Base-by-base conservation (phyloP, 495 filamentous ascomycete species). In the Aspergillus leporis region DNA sequence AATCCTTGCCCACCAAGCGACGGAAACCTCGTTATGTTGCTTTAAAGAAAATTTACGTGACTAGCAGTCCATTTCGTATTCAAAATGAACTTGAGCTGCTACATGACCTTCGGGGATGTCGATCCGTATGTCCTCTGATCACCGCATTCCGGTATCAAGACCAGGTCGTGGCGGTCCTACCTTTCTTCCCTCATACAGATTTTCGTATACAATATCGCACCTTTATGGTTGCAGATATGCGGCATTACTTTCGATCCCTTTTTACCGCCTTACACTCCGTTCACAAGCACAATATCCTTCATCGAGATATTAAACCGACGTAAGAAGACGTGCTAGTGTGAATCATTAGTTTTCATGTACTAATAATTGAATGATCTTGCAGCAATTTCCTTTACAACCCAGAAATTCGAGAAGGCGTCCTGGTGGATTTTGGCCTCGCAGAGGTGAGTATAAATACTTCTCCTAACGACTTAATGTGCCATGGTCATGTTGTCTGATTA, bases 281-380 rank as follows among this genome's bases (percentile, higher is more conserved):
- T 10, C 94, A 99, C 71, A 78, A 79, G 36, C 85, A 88, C 65
- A 78, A 82, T 19, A 97, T 99, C 56, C 80, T 99, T 18, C 94
- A 99, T 70, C 88, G 94, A 54, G 94, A 99, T 71, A 97, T 99
- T 70, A 99, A 99, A 71, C 94, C 94, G n/a, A 99, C 94, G 78
- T 84, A 68, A 69, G 79, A 23, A 56, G 3, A 10, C n/a, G 18
- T 31, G 13, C 22, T 36, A 30, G 38, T 6, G 21, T 2, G 10
- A 3, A 21, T 10, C 25, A 19, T 28, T 34, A 3, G 32, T 38
- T 52, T 48, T 34, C 36, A 52, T 40, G 40, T 51, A 40, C 62
- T 71, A 46, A 72, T 30, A 1, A 14, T 21, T 45, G 46, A 45
- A 21, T 14, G n/a, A 22, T 21, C 19, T 31, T 51, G 3, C 59